These are phyloP conservation scores for Lodderomyces parapsilosis DNA, from an alignment of 1,139 yeast species.

Conservation along the genomic window DNA sequence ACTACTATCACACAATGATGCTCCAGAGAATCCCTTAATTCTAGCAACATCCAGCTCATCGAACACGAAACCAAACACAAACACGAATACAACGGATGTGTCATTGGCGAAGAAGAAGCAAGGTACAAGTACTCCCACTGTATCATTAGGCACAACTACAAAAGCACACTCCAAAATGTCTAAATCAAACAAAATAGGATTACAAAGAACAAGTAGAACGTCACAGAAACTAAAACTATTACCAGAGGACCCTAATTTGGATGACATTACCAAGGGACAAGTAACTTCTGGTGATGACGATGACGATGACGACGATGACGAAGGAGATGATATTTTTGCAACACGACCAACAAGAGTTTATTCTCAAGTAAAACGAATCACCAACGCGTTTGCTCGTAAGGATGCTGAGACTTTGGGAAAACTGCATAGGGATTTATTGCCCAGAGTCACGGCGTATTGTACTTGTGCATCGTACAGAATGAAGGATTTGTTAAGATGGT, in stretches of 20 bases:
- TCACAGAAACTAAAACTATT: constrained; percentile 82
- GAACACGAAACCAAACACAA: not conserved
- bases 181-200: constrained; percentile 56
- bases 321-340: constrained; percentile 31
- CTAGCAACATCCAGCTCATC: constrained; percentile 4
- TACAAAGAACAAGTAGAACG: constrained; percentile 86
- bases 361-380: constrained; percentile 80
- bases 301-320: constrained; percentile 20
- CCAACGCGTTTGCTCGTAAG: constrained; percentile 86
- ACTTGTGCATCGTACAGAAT: constrained; percentile 90
- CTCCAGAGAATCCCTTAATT: constrained; percentile 5
- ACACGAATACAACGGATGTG: not conserved
- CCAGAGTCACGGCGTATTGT: constrained; percentile 94
- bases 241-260: constrained; percentile 63
- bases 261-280: constrained; percentile 10
- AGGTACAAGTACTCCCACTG: not conserved
- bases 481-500: constrained; percentile 83
- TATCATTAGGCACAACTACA: not conserved
- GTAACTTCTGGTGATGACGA: constrained; percentile 7
- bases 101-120: not conserved
- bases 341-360: constrained; percentile 46
- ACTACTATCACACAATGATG: constrained; percentile 6
- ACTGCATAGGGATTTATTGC: constrained; percentile 77
- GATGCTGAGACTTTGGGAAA: constrained; percentile 95
- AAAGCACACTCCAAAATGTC: constrained; percentile 27